Evolutionary conservation across 768 basidiomycete genomes (phyloP).

Genomic region (Calocybe indica): DNA sequence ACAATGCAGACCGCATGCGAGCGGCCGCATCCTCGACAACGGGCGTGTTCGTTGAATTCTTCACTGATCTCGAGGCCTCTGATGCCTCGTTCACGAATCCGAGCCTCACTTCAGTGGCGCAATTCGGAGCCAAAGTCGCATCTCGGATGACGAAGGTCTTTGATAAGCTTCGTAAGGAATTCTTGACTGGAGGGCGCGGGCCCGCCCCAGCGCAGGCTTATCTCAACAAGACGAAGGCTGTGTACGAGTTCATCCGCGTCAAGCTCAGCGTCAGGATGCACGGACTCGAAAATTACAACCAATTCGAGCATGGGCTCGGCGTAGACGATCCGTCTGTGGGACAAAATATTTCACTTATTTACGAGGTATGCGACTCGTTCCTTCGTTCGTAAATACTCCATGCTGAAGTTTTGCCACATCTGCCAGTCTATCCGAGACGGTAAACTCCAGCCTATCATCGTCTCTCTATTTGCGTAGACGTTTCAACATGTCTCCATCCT

Average conservation of each 20-base stretch:
- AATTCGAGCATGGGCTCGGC: constrained; percentile 37
- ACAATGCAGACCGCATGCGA: constrained; percentile 61
- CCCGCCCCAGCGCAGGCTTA: constrained; percentile 56
- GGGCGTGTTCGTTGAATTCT: constrained; percentile 38
- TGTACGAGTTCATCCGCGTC: constrained; percentile 70
- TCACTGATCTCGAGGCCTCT: constrained; percentile 34
- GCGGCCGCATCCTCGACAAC: constrained; percentile 53
- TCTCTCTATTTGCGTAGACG: constrained; percentile 38
- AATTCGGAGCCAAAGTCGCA: constrained; percentile 49
- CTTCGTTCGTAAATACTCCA: neutral
- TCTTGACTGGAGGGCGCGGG: constrained; percentile 52
- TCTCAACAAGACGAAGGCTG: constrained; percentile 52
- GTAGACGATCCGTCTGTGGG: constrained; percentile 58
- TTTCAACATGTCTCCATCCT: neutral
- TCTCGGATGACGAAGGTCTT: constrained; percentile 39
- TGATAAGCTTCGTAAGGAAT: constrained; percentile 44
- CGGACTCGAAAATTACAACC: constrained; percentile 58
- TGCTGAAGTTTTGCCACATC: constrained; percentile 7
- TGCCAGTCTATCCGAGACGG: constrained; percentile 41
- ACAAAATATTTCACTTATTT: constrained; percentile 66
- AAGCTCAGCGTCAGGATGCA: constrained; percentile 69
- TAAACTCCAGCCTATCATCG: constrained; percentile 53
- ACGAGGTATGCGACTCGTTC: constrained; percentile 41
- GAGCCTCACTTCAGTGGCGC: constrained; percentile 29
- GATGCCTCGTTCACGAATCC: constrained; percentile 14